phyloP scores from a whole-genome alignment of 495 filamentous ascomycete species.

The Hypoxylon cercidicola region DNA sequence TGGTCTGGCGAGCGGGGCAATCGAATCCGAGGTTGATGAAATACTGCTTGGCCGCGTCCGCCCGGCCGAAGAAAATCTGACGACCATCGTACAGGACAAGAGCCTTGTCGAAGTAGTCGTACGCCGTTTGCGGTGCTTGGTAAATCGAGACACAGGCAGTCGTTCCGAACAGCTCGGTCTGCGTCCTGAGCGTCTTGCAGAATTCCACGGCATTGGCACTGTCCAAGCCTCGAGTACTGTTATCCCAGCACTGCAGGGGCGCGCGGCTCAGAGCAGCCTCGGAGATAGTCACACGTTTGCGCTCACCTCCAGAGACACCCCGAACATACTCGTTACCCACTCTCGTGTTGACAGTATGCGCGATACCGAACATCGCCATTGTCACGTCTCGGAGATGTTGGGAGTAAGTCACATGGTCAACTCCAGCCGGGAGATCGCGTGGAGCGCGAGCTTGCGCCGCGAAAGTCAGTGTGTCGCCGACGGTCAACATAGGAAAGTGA shows the following conservation, averaged over 20 bases:
- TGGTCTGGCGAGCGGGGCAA: slow-evolving; percentile 76
- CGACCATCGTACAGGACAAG: slow-evolving; percentile 83
- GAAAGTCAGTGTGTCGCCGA: slow-evolving; percentile 81
- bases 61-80: slow-evolving; percentile 82
- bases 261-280: slow-evolving; percentile 72
- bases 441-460: slow-evolving; percentile 77
- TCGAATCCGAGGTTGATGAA: slow-evolving; percentile 81
- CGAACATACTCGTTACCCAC: slow-evolving; percentile 84
- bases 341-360: slow-evolving; percentile 78
- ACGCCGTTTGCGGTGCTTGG: slow-evolving; percentile 80
- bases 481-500: slow-evolving; percentile 84
- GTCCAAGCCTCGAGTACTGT: slow-evolving; percentile 83
- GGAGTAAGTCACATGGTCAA: slow-evolving; percentile 68
- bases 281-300: slow-evolving; percentile 85
- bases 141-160: slow-evolving; percentile 85
- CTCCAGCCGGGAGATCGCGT: slow-evolving; percentile 66
- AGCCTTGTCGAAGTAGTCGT: slow-evolving; percentile 83
- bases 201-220: slow-evolving; percentile 86
- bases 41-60: slow-evolving; percentile 70
- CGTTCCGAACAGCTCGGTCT: slow-evolving; percentile 70
- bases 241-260: slow-evolving; percentile 86
- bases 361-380: slow-evolving; percentile 82
- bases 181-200: slow-evolving; percentile 71
- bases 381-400: slow-evolving; percentile 76
- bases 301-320: slow-evolving; percentile 83